A percentile compares a stretch with the other conserved stretches of the same genome.
phyloP scores from a whole-genome alignment of 2,329 filamentous ascomycete species.

The Dothistroma pini region DNA sequence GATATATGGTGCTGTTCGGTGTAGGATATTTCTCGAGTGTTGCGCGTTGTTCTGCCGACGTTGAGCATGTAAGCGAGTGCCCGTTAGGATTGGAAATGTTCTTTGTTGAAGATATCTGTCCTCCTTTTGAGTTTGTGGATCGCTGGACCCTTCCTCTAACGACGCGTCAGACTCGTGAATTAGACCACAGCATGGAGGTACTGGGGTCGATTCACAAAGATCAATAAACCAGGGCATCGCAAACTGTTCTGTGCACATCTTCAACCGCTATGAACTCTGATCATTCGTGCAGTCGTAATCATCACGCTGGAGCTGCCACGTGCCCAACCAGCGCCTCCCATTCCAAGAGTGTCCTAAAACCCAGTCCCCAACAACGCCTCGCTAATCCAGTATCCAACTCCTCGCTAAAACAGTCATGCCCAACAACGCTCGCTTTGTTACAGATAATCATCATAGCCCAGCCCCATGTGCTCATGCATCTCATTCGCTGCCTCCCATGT shows the following conservation, averaged over 20 bases:
- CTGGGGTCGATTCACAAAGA: too few species aligned
- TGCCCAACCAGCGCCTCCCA: background rate
- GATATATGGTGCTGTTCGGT: background rate
- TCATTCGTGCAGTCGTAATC: too few species aligned
- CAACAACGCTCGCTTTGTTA: background rate
- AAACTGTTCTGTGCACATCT: background rate
- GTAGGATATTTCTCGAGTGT: background rate
- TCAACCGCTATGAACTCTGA: background rate
- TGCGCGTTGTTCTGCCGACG: background rate
- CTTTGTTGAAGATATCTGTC: background rate
- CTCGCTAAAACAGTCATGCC: background rate
- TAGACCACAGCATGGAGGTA: too few species aligned
- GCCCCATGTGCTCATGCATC: background rate
- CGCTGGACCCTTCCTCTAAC: background rate
- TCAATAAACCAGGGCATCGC: too few species aligned
- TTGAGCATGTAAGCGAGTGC: background rate
- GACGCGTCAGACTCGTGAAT: background rate
- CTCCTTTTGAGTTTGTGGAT: background rate
- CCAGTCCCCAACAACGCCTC: background rate
- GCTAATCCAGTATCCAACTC: background rate
- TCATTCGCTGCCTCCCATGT: background rate
- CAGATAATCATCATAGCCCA: background rate
- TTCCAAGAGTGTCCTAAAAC: background rate
- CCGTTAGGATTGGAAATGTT: background rate
- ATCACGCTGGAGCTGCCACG: background rate